Base-by-base conservation (phyloP, 1,284 basidiomycete genomes). In the Kwoniella shivajii region DNA sequence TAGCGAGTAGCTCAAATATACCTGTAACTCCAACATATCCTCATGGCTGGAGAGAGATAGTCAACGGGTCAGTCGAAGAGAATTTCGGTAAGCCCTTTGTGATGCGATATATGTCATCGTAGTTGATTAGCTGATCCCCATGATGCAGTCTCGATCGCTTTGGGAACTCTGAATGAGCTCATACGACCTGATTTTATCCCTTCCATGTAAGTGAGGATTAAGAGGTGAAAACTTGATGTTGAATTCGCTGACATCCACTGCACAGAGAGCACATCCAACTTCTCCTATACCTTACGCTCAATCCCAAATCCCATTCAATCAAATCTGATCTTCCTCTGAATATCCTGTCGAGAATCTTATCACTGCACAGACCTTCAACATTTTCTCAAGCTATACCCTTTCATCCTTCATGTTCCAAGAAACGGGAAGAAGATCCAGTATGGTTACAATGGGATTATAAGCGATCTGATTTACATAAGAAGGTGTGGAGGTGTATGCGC, bases 211-310 rank as follows among this genome's bases (percentile, higher is more conserved):
- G 56, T 34, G 16, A n/a, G n/a, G n/a, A n/a, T n/a, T n/a, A n/a
- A n/a, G n/a, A n/a, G n/a, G n/a, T n/a, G n/a, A n/a, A n/a, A n/a
- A n/a, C n/a, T n/a, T n/a, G n/a, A n/a, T n/a, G n/a, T n/a, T n/a
- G n/a, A n/a, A n/a, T n/a, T n/a, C n/a, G n/a, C n/a, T n/a, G 31
- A 31, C 33, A 48, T 7, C 47, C 47, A 18, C n/a, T 22, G 6
- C n/a, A 14, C 42, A 74, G 69, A 0, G 61, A 66, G 30, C 67
- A 71, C 29, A 39, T 72, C 27, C 70, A 72, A 39, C 45, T 71
- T 24, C 61, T 75, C 24, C 53, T 73, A 1, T 65, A 68, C 49
- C 62, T 72, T 26, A 55, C 50, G 1, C 18, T 59, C 3, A 33
- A 53, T 31, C 61, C 56, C 3, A n/a, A 30, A 16, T 4, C 46